Evolutionary conservation across 1,139 yeast genomes (phyloP).

Genomic region (Blastobotrys aristatus): DNA sequence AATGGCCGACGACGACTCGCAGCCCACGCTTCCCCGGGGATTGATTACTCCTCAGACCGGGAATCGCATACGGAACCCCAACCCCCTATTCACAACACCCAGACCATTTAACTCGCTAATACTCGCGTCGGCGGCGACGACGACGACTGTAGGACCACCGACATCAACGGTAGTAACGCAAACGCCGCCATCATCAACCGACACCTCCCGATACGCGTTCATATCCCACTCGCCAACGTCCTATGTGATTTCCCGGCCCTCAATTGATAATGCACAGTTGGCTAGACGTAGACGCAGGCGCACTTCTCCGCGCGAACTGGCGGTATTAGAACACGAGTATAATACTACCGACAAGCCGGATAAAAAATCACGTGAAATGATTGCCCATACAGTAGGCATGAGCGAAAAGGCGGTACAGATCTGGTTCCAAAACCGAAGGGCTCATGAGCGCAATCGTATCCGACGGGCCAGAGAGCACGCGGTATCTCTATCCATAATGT

Average conservation of each 20-base stretch:
- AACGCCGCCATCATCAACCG: slow-evolving; percentile 1
- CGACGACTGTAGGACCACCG: neutral
- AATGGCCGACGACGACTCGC: neutral
- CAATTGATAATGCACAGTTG: slow-evolving; percentile 80
- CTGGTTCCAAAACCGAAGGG: slow-evolving; percentile 97
- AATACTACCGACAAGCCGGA: slow-evolving; percentile 74
- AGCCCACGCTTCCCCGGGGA: neutral
- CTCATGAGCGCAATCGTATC: slow-evolving; percentile 58
- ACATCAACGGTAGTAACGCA: neutral
- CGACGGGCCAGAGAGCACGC: slow-evolving; percentile 3
- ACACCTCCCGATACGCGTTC: slow-evolving; percentile 51
- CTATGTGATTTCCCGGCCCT: slow-evolving; percentile 75
- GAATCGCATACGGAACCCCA: neutral
- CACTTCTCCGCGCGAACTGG: slow-evolving; percentile 82
- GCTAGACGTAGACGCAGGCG: slow-evolving; percentile 94
- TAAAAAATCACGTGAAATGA: slow-evolving; percentile 64
- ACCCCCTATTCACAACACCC: neutral
- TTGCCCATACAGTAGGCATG: slow-evolving; percentile 79
- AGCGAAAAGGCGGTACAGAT: slow-evolving; percentile 94
- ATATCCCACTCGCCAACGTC: slow-evolving; percentile 80
- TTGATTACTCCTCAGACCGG: neutral
- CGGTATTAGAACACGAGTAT: slow-evolving; percentile 76
- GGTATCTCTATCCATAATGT: neutral
- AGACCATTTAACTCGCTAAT: too few species aligned
- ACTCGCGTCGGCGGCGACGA: neutral